Base-by-base conservation (phyloP, 257 asterid genomes). In the Striga asiatica region DNA sequence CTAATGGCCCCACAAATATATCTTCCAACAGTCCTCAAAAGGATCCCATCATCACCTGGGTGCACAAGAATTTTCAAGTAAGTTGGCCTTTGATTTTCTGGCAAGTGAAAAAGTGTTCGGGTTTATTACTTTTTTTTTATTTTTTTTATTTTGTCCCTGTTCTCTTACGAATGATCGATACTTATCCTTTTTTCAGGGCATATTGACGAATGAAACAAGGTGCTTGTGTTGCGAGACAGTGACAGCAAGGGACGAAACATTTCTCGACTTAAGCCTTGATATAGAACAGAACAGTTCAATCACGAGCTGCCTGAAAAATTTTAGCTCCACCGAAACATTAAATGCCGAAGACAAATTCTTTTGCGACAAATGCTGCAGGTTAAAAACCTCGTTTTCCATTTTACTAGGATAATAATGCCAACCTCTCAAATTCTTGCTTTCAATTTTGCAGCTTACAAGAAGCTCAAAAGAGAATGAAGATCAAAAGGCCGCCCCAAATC, bases 401-500 rank as follows among this genome's bases (percentile, higher is more conserved):
- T n/a, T 64, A 12, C 38, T 14, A 11, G 23, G 8, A 38, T 61
- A 23, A 38, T 38, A n/a, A n/a, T n/a, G n/a, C n/a, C n/a, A n/a
- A n/a, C n/a, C n/a, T n/a, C n/a, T n/a, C n/a, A n/a, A n/a, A n/a
- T n/a, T n/a, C n/a, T n/a, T n/a, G n/a, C n/a, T n/a, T n/a, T n/a
- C n/a, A n/a, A n/a, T 56, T 29, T 19, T 68, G 65, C 78, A 86
- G 96, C 66, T 76, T 86, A 76, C 96, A 86, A 79, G 96, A 86
- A 72, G 95, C 95, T 17, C 94, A 86, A 70, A 86, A 86, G 78
- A 80, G 95, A 73, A 83, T 85, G 95, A 85, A 85, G 81, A 85
- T 85, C 18, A 85, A 82, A 60, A 80, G 61, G 74, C 81, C 95
- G 8, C 95, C 94, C 18, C 94, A 78, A 58, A 76, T 85, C 67